Evolutionary conservation across 2,329 filamentous ascomycete species (phyloP).

Genomic region (Calonectria pauciramosa): DNA sequence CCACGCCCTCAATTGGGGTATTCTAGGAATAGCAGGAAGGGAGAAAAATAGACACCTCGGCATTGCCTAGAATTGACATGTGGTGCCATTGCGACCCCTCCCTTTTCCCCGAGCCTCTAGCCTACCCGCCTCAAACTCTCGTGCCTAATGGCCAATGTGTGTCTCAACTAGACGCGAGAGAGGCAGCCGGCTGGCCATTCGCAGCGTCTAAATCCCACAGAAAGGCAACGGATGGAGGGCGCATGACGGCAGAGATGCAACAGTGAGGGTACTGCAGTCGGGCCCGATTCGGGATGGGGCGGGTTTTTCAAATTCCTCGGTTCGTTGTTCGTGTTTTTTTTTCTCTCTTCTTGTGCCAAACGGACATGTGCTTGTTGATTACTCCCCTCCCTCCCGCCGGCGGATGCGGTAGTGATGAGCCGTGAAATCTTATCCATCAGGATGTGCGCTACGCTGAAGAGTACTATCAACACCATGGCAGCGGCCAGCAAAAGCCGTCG

Average conservation of each 20-base stretch:
- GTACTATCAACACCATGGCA: background rate
- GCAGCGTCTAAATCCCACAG: background rate
- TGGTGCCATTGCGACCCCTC: conserved; percentile 2
- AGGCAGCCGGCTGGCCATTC: conserved; percentile 5
- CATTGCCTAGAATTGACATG: conserved; percentile 15
- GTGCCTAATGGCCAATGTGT: background rate
- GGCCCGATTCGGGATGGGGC: background rate
- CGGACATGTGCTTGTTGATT: background rate
- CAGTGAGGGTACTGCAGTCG: background rate
- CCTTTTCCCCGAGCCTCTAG: background rate
- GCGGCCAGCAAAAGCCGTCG: background rate
- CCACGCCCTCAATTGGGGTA: conserved; percentile 3
- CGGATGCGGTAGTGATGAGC: background rate
- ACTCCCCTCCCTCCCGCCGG: background rate
- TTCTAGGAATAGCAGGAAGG: background rate
- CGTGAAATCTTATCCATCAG: conserved; percentile 21
- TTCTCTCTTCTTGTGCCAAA: background rate
- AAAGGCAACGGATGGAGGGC: background rate
- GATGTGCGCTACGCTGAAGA: background rate
- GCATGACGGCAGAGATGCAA: conserved; percentile 11
- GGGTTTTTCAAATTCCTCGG: background rate
- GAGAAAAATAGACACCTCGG: conserved; percentile 21
- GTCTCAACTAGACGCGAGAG: background rate
- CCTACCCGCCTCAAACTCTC: background rate
- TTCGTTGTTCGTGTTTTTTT: background rate